These are phyloP conservation scores for Calonectria pseudoturangicola DNA, from an alignment of 2,329 filamentous ascomycete species.

Conservation along the genomic window DNA sequence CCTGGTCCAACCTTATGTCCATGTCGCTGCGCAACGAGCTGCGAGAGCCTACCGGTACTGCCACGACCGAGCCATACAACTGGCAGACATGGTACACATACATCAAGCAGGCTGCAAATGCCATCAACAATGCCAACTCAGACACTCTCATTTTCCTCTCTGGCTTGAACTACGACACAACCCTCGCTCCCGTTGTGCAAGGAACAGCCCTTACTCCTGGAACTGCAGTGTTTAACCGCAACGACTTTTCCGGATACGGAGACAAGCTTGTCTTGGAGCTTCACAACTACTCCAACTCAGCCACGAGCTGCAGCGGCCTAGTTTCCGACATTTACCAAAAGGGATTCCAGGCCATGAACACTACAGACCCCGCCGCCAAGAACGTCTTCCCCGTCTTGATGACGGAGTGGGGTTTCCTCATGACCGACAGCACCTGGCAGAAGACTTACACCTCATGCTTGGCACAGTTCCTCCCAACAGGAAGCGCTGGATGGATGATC, in stretches of 20 bases:
- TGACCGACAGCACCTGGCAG: constrained; percentile 67
- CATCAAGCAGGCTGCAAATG: constrained; percentile 67
- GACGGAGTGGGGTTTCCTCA: constrained; percentile 73
- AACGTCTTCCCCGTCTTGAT: constrained; percentile 65
- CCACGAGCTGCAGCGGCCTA: constrained; percentile 68
- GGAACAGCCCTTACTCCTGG: constrained; percentile 69
- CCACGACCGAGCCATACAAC: constrained; percentile 64
- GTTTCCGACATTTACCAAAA: constrained; percentile 67
- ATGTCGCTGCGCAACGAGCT: constrained; percentile 74
- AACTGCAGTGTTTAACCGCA: constrained; percentile 63
- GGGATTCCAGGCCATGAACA: constrained; percentile 72
- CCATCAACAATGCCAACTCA: constrained; percentile 71
- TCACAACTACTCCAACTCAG: constrained; percentile 76
- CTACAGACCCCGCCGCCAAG: constrained; percentile 57
- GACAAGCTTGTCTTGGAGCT: constrained; percentile 76
- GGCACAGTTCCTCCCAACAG: constrained; percentile 66
- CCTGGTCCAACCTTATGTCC: constrained; percentile 68
- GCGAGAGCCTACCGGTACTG: constrained; percentile 64
- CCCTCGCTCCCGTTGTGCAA: constrained; percentile 69
- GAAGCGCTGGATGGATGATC: constrained; percentile 73
- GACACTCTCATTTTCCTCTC: constrained; percentile 75
- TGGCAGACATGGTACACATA: constrained; percentile 75
- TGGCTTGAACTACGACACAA: constrained; percentile 75
- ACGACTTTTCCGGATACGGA: constrained; percentile 68
- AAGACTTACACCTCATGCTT: constrained; percentile 72